phyloP scores from a whole-genome alignment of 2,329 filamentous ascomycete species.

The Claviceps sp. region DNA sequence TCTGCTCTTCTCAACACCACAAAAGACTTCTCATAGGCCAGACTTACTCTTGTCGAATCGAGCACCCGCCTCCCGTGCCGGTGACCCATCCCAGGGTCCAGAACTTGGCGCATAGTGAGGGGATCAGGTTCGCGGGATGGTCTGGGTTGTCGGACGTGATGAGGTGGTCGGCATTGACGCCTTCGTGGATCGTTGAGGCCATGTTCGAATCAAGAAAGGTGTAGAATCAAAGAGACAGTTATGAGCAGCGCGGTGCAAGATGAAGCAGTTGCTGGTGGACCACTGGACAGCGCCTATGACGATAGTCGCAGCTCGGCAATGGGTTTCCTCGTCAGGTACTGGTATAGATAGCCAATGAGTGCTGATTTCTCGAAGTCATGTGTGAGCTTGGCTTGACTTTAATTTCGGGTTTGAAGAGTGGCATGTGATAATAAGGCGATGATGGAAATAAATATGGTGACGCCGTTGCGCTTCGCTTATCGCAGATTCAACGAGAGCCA shows the following conservation, averaged over 20 bases:
- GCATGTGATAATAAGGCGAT: background rate
- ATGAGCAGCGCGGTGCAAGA: too few relatives aligned
- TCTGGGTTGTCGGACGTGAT: constrained; percentile 54
- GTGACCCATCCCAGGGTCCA: constrained; percentile 93
- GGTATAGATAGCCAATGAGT: too few relatives aligned
- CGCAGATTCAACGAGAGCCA: background rate
- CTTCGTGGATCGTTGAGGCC: background rate
- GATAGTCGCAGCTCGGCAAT: too few relatives aligned
- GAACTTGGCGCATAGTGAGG: constrained; percentile 85
- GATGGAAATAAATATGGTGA: too few relatives aligned
- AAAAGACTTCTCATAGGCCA: background rate
- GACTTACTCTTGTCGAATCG: constrained; percentile 51
- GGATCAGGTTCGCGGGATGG: constrained; percentile 92
- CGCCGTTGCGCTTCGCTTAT: too few relatives aligned
- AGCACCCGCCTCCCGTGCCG: constrained; percentile 70
- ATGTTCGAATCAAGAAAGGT: background rate
- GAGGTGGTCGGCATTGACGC: constrained; percentile 31
- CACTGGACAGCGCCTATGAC: too few relatives aligned
- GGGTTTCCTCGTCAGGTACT: too few relatives aligned
- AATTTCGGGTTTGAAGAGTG: background rate
- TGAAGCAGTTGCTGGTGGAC: too few relatives aligned
- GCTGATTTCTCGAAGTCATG: background rate
- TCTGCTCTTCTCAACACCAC: background rate
- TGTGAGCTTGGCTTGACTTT: background rate
- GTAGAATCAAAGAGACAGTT: background rate